These are phyloP conservation scores for Crataegus laevigata DNA, from an alignment of 306 rosid species.

Conservation along the genomic window DNA sequence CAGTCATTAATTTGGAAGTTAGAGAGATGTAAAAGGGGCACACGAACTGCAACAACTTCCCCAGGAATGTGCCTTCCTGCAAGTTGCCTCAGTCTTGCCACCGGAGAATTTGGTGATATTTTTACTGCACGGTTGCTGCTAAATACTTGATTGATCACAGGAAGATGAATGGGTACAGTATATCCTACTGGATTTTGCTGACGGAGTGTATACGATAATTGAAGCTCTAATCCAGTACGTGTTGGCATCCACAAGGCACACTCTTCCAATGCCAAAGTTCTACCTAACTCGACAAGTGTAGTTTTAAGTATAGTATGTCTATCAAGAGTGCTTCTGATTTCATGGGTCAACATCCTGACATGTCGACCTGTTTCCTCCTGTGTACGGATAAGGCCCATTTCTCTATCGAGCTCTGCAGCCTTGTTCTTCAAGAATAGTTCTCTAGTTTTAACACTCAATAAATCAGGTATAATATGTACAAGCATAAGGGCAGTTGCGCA, in stretches of 20 bases:
- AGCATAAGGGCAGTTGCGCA: constrained; percentile 79
- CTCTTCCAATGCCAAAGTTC: constrained; percentile 89
- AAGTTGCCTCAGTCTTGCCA: constrained; percentile 73
- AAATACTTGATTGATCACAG: constrained; percentile 79
- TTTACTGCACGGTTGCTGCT: constrained; percentile 59
- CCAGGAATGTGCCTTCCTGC: constrained; percentile 64
- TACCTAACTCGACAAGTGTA: constrained; percentile 65
- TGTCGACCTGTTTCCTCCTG: constrained; percentile 83
- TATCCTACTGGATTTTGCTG: constrained; percentile 91
- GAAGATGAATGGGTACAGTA: constrained; percentile 91
- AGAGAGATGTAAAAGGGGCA: constrained; percentile 87
- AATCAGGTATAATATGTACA: constrained; percentile 74
- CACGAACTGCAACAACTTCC: constrained; percentile 93
- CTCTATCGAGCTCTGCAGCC: constrained; percentile 79
- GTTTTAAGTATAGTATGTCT: constrained; percentile 69
- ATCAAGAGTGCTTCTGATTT: constrained; percentile 75
- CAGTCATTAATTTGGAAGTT: constrained; percentile 94
- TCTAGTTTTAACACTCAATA: constrained; percentile 68
- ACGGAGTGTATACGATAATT: constrained; percentile 81
- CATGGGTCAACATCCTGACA: constrained; percentile 78
- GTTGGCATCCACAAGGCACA: constrained; percentile 99
- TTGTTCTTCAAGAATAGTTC: constrained; percentile 70
- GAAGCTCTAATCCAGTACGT: constrained; percentile 89
- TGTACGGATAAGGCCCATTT: constrained; percentile 72
- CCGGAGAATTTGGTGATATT: constrained; percentile 75